Conservation (phyloP, 1,284 basidiomycete species). For the Grifola frondosa region DNA sequence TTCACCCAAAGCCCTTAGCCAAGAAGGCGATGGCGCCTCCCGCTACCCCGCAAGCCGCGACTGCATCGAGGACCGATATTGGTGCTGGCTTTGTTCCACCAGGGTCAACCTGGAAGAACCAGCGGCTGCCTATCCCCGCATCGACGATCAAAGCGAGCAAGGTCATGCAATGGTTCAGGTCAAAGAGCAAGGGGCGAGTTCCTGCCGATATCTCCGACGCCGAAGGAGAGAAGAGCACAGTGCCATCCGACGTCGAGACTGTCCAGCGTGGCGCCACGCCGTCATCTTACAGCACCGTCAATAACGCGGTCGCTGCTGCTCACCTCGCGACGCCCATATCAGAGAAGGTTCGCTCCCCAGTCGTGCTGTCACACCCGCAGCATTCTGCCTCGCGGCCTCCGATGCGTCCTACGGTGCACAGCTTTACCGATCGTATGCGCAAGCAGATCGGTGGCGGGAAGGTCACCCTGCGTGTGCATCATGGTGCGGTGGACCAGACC, state of each 20-base stretch:
- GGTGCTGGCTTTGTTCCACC: conserved; percentile 12
- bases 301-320: conserved; percentile 24
- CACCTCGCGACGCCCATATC: conserved; percentile 25
- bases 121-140: conserved; percentile 48
- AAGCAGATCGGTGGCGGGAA: conserved; percentile 38
- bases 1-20: no score
- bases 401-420: conserved; percentile 37
- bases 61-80: conserved; percentile 24
- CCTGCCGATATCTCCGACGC: conserved; percentile 34
- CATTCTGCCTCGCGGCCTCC: conserved; percentile 45
- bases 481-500: conserved; percentile 90
- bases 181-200: conserved; percentile 55
- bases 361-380: conserved; percentile 33
- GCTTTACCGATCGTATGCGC: conserved; percentile 43
- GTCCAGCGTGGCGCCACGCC: conserved; percentile 16
- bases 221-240: conserved; percentile 28
- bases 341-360: conserved; percentile 27
- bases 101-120: conserved; percentile 15
- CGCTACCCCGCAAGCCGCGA: conserved; percentile 24
- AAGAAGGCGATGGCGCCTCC: conserved; percentile 23
- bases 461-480: conserved; percentile 78
- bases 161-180: conserved; percentile 83
- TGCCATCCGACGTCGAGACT: conserved; percentile 9
- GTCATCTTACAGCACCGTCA: conserved; percentile 36
- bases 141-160: conserved; percentile 73